Base-by-base conservation (phyloP, 805 yeast species). In the Metschnikowia lunata region DNA sequence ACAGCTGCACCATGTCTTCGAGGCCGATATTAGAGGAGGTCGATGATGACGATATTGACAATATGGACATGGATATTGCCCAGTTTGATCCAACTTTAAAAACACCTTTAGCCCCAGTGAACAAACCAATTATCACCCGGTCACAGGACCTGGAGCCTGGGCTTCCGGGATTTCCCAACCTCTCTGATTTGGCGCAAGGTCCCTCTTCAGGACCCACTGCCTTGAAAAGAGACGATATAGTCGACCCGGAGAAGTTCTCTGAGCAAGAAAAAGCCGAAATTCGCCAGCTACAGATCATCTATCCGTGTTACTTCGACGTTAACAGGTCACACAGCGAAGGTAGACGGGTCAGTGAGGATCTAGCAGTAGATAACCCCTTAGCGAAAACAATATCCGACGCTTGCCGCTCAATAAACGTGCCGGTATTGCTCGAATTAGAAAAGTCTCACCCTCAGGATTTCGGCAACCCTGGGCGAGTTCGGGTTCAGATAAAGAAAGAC, bases 391-490 rank as follows among this genome's bases (percentile, higher is more conserved):
- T 91, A 15, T 76, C 83, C 9, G 95, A 88, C 55, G 97, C 96
- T 14, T 75, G 74, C 74, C 59, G 71, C 28, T 46, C 43, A n/a
- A 52, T 69, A 42, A 53, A 59, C 27, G 48, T 71, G 34, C 72
- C 73, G 2, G 68, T 72, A 2, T 70, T 83, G 35, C 72, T 82
- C 46, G 93, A 87, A 64, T 81, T 91, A 48, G 88, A 85, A 47
- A 93, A 89, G 67, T 65, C 85, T 1, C 99, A 91, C 66, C 98
- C 98, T 10, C 96, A 90, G 63, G 98, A 91, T 66, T 93, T 84
- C 76, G 95, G 98, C 52, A 91, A 91, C 60, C 95, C 97, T 5
- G 99, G 99, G n/a, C 76, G 98, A 57, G 90, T 93, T 30, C 79
- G 96, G 53, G 84, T 89, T 18, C 69, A 80, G 36, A 52, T 88